Percentiles rank a stretch among this genome's conserved stretches.
phyloP scores from a whole-genome alignment of 805 yeast species.

The Sugiyamaella americana region DNA sequence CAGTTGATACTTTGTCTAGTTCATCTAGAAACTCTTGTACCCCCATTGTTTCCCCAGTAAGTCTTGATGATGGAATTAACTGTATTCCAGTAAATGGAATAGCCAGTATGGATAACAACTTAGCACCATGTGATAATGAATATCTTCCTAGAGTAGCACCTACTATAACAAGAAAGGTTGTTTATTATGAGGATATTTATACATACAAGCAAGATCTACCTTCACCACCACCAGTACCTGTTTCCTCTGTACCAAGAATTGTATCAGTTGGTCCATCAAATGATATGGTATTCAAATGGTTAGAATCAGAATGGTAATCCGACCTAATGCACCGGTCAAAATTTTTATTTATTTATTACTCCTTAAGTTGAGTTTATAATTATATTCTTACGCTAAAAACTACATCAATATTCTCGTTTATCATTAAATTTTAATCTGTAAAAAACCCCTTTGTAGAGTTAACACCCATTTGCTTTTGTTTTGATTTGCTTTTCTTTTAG shows the following conservation, averaged over 20 bases:
- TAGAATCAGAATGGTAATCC: neutral
- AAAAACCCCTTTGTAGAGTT: too few relatives aligned
- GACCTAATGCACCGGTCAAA: neutral
- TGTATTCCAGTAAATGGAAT: neutral
- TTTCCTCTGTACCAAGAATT: neutral
- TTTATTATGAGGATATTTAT: neutral
- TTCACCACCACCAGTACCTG: neutral
- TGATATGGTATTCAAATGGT: neutral
- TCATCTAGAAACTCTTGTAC: neutral
- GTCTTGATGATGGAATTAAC: neutral
- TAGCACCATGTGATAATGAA: neutral
- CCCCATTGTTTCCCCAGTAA: neutral
- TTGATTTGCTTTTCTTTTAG: too few relatives aligned
- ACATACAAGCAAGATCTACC: neutral
- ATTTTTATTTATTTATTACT: too few relatives aligned
- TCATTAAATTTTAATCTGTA: too few relatives aligned
- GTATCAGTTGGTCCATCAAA: neutral
- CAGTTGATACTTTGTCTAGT: neutral
- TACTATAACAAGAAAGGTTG: too few relatives aligned
- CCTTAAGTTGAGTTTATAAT: too few relatives aligned
- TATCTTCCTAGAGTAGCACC: neutral
- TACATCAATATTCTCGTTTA: too few relatives aligned
- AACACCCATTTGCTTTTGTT: too few relatives aligned
- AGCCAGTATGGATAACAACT: neutral
- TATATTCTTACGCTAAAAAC: too few relatives aligned